Evolutionary conservation across 192 early-diverging fungal genomes (phyloP).

Genomic region (Kappamyces sp.): DNA sequence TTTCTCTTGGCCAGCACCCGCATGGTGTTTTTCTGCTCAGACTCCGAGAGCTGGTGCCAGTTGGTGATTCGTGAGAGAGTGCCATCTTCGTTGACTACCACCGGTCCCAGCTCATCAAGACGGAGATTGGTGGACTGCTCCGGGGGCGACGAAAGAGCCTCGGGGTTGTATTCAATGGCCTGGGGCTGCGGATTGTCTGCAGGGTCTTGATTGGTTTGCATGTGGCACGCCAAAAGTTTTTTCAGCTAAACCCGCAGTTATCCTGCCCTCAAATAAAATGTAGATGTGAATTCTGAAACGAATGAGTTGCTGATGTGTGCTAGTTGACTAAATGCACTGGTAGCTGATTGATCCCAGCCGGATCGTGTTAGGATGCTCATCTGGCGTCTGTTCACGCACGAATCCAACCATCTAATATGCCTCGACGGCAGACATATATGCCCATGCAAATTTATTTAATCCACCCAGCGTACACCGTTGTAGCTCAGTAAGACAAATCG

Average conservation of each 20-base stretch:
- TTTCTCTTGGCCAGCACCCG: slow-evolving; percentile 39
- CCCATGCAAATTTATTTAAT: too few species aligned
- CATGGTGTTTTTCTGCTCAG: slow-evolving; percentile 29
- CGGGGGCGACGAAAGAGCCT: neutral
- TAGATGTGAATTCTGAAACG: neutral
- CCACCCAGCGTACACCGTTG: too few species aligned
- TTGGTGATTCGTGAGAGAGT: slow-evolving; percentile 38
- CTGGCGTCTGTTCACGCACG: too few species aligned
- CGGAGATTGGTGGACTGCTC: slow-evolving; percentile 1
- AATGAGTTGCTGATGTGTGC: too few species aligned
- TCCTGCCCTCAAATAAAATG: too few species aligned
- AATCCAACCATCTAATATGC: too few species aligned
- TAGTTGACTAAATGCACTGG: too few species aligned
- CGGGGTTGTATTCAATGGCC: neutral
- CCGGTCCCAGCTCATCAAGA: slow-evolving; percentile 22
- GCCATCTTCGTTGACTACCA: slow-evolving; percentile 35
- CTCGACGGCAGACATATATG: too few species aligned
- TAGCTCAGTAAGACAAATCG: too few species aligned
- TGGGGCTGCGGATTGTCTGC: slow-evolving; percentile 3
- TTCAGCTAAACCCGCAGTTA: neutral
- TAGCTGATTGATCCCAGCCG: too few species aligned
- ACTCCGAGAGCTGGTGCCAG: slow-evolving; percentile 31
- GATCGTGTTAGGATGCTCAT: too few species aligned
- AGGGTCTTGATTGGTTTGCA: neutral
- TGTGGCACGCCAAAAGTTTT: neutral